Evolutionary conservation across 2,329 filamentous ascomycete genomes (phyloP), one percentile per base, ranked within the genome.

Genomic region (Teratosphaeria zuluensis): DNA sequence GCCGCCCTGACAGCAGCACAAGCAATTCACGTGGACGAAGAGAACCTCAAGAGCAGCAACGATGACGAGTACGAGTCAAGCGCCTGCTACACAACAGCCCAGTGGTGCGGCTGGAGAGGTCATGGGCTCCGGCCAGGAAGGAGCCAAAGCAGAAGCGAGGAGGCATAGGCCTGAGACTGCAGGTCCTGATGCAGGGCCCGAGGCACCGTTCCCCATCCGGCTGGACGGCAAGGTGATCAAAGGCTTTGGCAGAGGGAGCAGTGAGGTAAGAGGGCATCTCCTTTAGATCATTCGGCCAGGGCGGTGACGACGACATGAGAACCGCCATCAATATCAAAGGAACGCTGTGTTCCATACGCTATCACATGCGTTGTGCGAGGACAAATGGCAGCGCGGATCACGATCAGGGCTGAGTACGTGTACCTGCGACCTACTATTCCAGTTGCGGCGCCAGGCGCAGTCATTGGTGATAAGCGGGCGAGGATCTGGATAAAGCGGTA

Each of bases 231-330:
- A 87, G 58, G 91, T 99, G 28, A 91, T 96, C 68, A 88, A 89
- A 68, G 94, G 94, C 35, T 97, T 97, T 73, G 92, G 94, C 51
- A 84, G 94, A 61, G 94, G 94, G 16, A 95, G 90, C 69, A 95
- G 91, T 78, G 92, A 96, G 76, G 89, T 92, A 58, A 63, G 68
- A 35, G 31, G 12, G n/a, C n/a, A 14, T 42, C 14, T 38, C 33
- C 5, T 42, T 14, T 38, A n/a, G 4, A 8, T 21, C 6, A 24
- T 6, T 38, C 32, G 35, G 3, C 51, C 12, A 31, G 42, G 14
- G 51, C 14, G 32, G 51, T 7, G 12, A 54, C 31, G 51, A 30
- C 21, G 56, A 46, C 31, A 38, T 35, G 14, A 46, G 14, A n/a
- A 21, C 31, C 14, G 51, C 42, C 21, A 9, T 48, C 5, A 6